A percentile compares a stretch with the other conserved stretches of the same genome.
Evolutionary conservation across 345 rosid genomes (phyloP).

Genomic region (Xanthoceras sorbifolium): DNA sequence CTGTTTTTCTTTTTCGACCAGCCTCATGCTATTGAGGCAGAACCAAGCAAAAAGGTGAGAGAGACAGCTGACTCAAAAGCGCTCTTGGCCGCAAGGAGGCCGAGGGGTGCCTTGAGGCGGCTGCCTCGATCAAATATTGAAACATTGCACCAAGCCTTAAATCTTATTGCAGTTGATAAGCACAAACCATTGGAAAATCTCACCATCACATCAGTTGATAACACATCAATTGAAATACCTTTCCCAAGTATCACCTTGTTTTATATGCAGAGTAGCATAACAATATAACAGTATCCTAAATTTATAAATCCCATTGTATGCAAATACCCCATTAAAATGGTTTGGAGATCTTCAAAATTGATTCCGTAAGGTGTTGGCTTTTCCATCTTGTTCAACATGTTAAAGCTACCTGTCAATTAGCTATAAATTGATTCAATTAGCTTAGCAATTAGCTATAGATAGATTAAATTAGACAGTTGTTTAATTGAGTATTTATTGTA

Average conservation of each 20-base stretch:
- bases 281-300: background rate
- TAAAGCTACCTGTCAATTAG: too few species aligned
- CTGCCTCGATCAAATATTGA: too few species aligned
- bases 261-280: background rate
- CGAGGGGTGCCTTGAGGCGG: too few species aligned
- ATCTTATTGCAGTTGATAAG: background rate
- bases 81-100: too few species aligned
- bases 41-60: too few species aligned
- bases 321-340: background rate
- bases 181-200: background rate
- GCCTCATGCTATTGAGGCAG: too few species aligned
- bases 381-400: background rate
- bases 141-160: background rate
- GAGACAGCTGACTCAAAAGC: too few species aligned
- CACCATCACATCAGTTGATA: background rate
- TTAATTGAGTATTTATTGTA: too few species aligned
- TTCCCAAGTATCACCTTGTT: background rate
- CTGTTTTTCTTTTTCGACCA: too few species aligned
- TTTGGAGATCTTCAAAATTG: background rate
- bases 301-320: background rate
- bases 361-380: background rate
- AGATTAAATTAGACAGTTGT: too few species aligned
- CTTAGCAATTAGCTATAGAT: too few species aligned
- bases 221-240: background rate
- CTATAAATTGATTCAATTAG: too few species aligned